Evolutionary conservation across 2,329 filamentous ascomycete species (phyloP).

Genomic region (Periconia sp.): DNA sequence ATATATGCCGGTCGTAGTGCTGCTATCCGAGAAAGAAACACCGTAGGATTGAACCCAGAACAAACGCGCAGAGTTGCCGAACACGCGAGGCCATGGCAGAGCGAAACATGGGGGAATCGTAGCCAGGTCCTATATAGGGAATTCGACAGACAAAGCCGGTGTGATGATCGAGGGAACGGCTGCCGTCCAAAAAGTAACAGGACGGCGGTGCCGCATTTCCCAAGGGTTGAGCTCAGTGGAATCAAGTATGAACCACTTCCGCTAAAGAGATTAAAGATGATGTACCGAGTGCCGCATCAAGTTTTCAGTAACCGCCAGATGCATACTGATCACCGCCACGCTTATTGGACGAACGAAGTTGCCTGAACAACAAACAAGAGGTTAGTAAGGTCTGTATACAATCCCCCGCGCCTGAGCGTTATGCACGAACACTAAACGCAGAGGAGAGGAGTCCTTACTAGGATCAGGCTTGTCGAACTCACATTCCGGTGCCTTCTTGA

Average conservation of each 20-base stretch:
- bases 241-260: slow-evolving; percentile 31
- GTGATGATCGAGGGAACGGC: slow-evolving; percentile 40
- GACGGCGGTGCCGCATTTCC: slow-evolving; percentile 50
- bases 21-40: slow-evolving; percentile 28
- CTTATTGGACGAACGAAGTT: slow-evolving; percentile 56
- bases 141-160: slow-evolving; percentile 39
- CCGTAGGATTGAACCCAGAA: slow-evolving; percentile 34
- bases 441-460: slow-evolving; percentile 88
- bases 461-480: slow-evolving; percentile 78
- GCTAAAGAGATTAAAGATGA: slow-evolving; percentile 45
- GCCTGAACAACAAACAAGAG: slow-evolving; percentile 47
- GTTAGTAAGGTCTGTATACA: slow-evolving; percentile 52
- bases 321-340: slow-evolving; percentile 52
- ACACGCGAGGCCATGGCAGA: slow-evolving; percentile 26
- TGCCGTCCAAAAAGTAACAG: slow-evolving; percentile 41
- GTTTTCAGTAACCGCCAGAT: slow-evolving; percentile 53
- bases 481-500: slow-evolving; percentile 94
- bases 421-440: slow-evolving; percentile 77
- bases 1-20: slow-evolving; percentile 21
- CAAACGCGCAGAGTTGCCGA: slow-evolving; percentile 27
- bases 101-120: slow-evolving; percentile 28
- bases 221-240: slow-evolving; percentile 41
- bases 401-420: slow-evolving; percentile 71
- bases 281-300: slow-evolving; percentile 44
- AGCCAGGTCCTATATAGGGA: slow-evolving; percentile 35